Evolutionary conservation across 208 protist species (phyloP).

Genomic region (Acanthamoeba sp.): DNA sequence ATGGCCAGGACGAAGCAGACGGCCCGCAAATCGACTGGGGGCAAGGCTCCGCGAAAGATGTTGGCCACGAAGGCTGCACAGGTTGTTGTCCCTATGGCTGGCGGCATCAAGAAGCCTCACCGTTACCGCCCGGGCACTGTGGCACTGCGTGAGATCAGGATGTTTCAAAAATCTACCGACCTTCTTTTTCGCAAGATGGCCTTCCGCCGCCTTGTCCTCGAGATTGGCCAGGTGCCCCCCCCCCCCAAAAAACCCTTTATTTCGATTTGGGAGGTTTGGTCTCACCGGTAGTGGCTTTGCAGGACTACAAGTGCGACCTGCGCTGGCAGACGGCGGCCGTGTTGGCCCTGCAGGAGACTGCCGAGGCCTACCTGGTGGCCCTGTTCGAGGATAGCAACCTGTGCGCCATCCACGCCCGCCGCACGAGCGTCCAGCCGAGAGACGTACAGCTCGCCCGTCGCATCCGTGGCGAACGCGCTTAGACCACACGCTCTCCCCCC

Average conservation of each 20-base stretch:
- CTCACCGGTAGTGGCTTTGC: background rate
- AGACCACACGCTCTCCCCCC: background rate
- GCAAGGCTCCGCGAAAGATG: slow-evolving; percentile 94
- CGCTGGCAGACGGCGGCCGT: slow-evolving; percentile 93
- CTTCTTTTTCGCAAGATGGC: slow-evolving; percentile 93
- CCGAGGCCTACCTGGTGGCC: slow-evolving; percentile 94
- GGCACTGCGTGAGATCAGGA: slow-evolving; percentile 98
- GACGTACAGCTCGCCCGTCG: slow-evolving; percentile 75
- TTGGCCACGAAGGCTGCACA: slow-evolving; percentile 94
- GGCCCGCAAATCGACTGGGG: slow-evolving; percentile 95
- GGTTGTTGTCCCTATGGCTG: slow-evolving; percentile 18
- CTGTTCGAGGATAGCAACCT: slow-evolving; percentile 95
- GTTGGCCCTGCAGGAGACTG: slow-evolving; percentile 93
- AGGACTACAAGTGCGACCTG: slow-evolving; percentile 88
- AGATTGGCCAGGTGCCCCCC: slow-evolving; percentile 89
- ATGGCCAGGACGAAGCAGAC: slow-evolving; percentile 98
- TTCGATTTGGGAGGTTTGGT: background rate
- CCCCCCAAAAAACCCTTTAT: background rate
- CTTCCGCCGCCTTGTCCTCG: slow-evolving; percentile 93
- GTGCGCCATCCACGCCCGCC: slow-evolving; percentile 92
- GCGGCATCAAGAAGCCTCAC: slow-evolving; percentile 96
- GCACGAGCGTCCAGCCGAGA: slow-evolving; percentile 93
- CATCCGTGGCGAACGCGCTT: background rate
- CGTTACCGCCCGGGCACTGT: slow-evolving; percentile 99
- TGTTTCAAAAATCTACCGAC: slow-evolving; percentile 98